Conservation (phyloP, 225 moss, liverwort and hornwort species). For the Polytrichum formosum region DNA sequence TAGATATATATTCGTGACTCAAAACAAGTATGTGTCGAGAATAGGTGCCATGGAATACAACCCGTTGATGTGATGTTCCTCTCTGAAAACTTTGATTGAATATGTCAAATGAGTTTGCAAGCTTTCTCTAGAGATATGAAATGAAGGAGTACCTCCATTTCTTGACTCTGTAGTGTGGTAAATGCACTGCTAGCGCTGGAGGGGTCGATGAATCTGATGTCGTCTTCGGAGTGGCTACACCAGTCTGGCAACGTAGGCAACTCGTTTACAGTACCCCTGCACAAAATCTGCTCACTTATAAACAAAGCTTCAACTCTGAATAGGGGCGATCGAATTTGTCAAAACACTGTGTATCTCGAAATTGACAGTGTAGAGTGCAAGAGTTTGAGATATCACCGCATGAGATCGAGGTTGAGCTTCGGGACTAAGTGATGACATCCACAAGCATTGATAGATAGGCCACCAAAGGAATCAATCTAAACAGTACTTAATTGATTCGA, state of each 20-base stretch:
- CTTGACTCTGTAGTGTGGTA: neutral
- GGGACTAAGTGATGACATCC: neutral
- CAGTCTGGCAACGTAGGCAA: neutral
- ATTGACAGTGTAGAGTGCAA: neutral
- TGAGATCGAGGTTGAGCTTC: neutral
- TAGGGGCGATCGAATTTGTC: neutral
- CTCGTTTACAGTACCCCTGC: neutral
- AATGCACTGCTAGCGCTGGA: neutral
- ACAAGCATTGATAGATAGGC: too few species aligned
- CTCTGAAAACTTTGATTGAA: neutral
- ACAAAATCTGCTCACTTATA: too few species aligned
- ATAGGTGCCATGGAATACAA: too few species aligned
- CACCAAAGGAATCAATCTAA: too few species aligned
- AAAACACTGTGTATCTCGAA: neutral
- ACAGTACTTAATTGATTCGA: too few species aligned
- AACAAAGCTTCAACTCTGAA: neutral
- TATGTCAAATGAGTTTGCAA: neutral
- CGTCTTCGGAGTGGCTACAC: neutral
- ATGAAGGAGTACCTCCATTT: slow-evolving; percentile 1
- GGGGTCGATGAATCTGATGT: neutral
- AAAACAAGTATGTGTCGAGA: too few species aligned
- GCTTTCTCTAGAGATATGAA: neutral
- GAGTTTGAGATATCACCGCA: neutral
- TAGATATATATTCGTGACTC: neutral
- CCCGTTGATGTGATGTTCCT: neutral